A percentile compares a stretch with the other conserved stretches of the same genome.
phyloP scores from a whole-genome alignment of 352 stramenopile species.

The Globisporangium carolinianum region DNA sequence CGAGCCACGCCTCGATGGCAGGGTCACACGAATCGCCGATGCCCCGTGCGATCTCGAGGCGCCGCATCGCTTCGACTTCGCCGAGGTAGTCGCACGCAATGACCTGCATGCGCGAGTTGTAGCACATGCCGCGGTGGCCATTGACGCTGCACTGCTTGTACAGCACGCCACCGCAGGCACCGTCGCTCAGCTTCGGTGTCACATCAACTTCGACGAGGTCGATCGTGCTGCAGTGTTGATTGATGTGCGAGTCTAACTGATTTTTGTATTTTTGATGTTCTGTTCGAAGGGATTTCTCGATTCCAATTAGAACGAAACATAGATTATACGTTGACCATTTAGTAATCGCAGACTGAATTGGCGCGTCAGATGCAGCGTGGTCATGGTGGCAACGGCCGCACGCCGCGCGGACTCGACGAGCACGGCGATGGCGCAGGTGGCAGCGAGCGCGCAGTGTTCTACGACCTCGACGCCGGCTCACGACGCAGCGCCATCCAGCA shows the following conservation, averaged over 20 bases:
- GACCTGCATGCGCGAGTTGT: conserved; percentile 7
- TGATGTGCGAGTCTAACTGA: too few species aligned
- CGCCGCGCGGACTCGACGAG: neutral
- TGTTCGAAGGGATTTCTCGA: neutral
- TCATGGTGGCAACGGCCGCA: too few species aligned
- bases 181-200: conserved; percentile 1
- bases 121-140: conserved; percentile 4
- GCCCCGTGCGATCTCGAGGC: neutral
- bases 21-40: neutral
- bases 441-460: conserved; percentile 53
- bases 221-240: conserved; percentile 1
- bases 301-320: too few species aligned
- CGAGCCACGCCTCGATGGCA: conserved; percentile 1
- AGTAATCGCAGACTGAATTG: neutral
- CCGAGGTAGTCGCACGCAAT: neutral
- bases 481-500: conserved; percentile 17
- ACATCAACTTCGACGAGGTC: neutral
- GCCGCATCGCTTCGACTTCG: neutral
- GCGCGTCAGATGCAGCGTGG: neutral
- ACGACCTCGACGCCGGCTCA: conserved; percentile 37
- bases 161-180: conserved; percentile 1
- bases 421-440: conserved; percentile 18
- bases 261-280: neutral
- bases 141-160: neutral
- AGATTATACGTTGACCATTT: too few species aligned